These are phyloP conservation scores for Amanita jacksonii DNA, from an alignment of 768 basidiomycete genomes.

Conservation along the genomic window DNA sequence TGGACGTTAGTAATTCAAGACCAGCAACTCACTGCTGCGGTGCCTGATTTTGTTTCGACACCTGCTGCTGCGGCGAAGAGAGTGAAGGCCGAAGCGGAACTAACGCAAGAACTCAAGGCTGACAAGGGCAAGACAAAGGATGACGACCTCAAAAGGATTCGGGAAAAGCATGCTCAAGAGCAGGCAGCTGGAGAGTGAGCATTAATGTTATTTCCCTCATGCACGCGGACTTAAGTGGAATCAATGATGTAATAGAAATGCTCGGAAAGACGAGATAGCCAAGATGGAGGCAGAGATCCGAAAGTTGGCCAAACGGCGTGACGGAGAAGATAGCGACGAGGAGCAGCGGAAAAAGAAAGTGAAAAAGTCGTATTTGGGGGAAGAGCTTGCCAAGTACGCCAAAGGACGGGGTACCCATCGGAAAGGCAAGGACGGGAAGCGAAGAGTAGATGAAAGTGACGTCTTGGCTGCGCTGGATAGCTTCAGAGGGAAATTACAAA, in stretches of 20 bases:
- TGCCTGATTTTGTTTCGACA: slow-evolving; percentile 33
- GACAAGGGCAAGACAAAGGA: slow-evolving; percentile 24
- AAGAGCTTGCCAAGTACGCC: slow-evolving; percentile 76
- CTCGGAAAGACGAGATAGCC: slow-evolving; percentile 67
- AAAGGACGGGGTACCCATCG: slow-evolving; percentile 51
- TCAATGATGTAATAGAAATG: not conserved
- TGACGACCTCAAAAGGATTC: slow-evolving; percentile 58
- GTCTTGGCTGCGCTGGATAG: slow-evolving; percentile 58
- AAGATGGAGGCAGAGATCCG: slow-evolving; percentile 87
- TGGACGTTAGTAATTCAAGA: slow-evolving; percentile 27
- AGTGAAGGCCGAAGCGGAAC: not conserved
- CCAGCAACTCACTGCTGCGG: slow-evolving; percentile 16
- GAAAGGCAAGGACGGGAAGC: slow-evolving; percentile 37
- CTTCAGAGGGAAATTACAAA: slow-evolving; percentile 65
- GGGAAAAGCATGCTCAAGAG: slow-evolving; percentile 68
- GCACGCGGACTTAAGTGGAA: too few species aligned
- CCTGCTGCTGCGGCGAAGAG: slow-evolving; percentile 13
- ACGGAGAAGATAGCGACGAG: slow-evolving; percentile 52
- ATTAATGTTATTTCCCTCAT: too few species aligned
- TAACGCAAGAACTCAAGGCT: not conserved
- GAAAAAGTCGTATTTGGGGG: slow-evolving; percentile 66
- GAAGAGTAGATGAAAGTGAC: slow-evolving; percentile 58
- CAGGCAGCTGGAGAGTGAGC: slow-evolving; percentile 54
- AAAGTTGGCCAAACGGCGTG: slow-evolving; percentile 54
- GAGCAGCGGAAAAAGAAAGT: slow-evolving; percentile 40